phyloP scores from a whole-genome alignment of 352 stramenopile species.

The Phytophthora capsici region DNA sequence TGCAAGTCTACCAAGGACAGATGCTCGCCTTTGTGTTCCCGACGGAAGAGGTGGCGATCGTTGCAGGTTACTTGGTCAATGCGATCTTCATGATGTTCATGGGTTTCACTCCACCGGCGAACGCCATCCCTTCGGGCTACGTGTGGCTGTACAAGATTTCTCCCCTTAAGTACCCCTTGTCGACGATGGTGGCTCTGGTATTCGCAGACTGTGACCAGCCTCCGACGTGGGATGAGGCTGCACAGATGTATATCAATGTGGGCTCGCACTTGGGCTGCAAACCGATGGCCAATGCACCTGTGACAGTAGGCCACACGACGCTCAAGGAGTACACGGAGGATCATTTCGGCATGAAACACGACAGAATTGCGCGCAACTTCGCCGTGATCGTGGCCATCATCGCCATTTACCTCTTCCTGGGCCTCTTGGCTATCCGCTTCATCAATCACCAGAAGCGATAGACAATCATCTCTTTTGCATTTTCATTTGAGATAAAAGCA shows the following conservation, averaged over 20 bases:
- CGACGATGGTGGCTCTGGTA: conserved; percentile 32
- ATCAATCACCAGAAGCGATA: conserved; percentile 43
- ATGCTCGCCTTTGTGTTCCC: conserved; percentile 69
- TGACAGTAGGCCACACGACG: conserved; percentile 25
- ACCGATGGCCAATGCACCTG: conserved; percentile 27
- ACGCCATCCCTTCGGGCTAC: conserved; percentile 17
- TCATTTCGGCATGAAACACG: conserved; percentile 28
- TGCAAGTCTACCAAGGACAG: conserved; percentile 79
- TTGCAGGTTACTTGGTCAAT: conserved; percentile 49
- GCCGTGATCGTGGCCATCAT: conserved; percentile 28
- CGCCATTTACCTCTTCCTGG: conserved; percentile 39
- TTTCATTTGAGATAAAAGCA: neutral
- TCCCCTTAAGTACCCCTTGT: conserved; percentile 21
- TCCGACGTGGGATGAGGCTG: conserved; percentile 25
- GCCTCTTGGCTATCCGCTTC: conserved; percentile 28
- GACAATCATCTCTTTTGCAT: conserved; percentile 2
- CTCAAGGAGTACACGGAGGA: conserved; percentile 32
- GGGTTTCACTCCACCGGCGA: conserved; percentile 52
- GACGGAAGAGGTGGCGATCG: conserved; percentile 45
- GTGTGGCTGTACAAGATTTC: conserved; percentile 34
- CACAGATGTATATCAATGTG: conserved; percentile 17
- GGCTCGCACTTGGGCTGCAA: conserved; percentile 32
- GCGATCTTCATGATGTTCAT: conserved; percentile 65
- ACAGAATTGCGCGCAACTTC: conserved; percentile 40
- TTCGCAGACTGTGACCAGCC: conserved; percentile 40